Base-by-base conservation (phyloP, 192 early-diverging fungal genomes). In the Umbelopsis vinacea region DNA sequence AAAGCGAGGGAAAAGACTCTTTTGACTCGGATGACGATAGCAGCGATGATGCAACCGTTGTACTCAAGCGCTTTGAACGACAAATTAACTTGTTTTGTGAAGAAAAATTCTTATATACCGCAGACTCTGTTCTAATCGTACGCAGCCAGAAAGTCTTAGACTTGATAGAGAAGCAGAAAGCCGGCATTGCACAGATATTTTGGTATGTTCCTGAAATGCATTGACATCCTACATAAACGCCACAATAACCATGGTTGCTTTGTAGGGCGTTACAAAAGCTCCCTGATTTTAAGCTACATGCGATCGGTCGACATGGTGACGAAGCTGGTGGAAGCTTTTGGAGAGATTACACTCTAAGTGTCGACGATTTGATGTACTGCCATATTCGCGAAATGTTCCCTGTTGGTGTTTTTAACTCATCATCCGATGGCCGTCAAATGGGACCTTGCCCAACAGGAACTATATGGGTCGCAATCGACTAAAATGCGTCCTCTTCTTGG, bases 111-210 rank as follows among this genome's bases (percentile, higher is more conserved):
- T 57, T 70, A 8, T 74, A 74, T 52, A 66, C 74, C 6, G 77
- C 77, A 3, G 77, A 79, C 17, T 79, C 77, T 2, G 70, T 79
- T 9, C 52, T 79, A 3, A 57, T 68, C 21, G 77, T 74, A 6
- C 70, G 67, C 40, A 72, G 74, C 54, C 52, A 66, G n/a, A 60
- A 4, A 10, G 53, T 74, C 38, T 29, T 79, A 10, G 77, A 79
- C 14, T 45, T 79, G 23, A 74, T 79, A 14, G 77, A 79, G 47
- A 74, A 74, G 46, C 69, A 79, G 43, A 79, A 79, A 60, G 74
- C 71, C 9, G 73, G 77, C 33, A 53, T 79, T 22, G 77, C 72
- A 38, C 77, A 79, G 52, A 74, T 79, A 6, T 79, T 79, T 68
- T 66, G 68, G 77, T 79, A 74, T 46, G 57, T 50, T 5, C 10